These are phyloP conservation scores for Talaromyces sp. DNA, from an alignment of 2,329 filamentous ascomycete genomes.

Conservation along the genomic window DNA sequence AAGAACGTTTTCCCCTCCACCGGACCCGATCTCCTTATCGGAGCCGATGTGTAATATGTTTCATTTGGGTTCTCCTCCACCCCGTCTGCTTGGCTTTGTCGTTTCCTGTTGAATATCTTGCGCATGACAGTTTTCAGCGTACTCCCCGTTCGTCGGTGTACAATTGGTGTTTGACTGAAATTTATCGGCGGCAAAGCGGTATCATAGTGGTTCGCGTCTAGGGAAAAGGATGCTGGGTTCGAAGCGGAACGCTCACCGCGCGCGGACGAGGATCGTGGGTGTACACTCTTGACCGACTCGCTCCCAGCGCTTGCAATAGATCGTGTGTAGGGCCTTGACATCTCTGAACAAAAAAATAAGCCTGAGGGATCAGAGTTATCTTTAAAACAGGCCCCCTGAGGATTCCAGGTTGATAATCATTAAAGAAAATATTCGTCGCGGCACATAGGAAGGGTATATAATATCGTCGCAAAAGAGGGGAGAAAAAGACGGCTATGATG, in stretches of 20 bases:
- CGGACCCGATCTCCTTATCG: conserved; percentile 15
- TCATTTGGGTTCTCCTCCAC: conserved; percentile 29
- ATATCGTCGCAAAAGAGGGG: conserved; percentile 16
- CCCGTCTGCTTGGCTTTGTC: conserved; percentile 36
- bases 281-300: conserved; percentile 17
- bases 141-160: conserved; percentile 44
- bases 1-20: conserved; percentile 24
- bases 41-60: conserved; percentile 15
- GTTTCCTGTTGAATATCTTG: conserved; percentile 46
- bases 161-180: conserved; percentile 25
- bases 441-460: conserved; percentile 15
- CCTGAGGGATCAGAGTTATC: not conserved
- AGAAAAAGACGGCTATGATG: not conserved
- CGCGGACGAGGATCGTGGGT: conserved; percentile 12
- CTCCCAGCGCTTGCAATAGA: conserved; percentile 26
- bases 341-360: conserved; percentile 4
- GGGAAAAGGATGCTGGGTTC: conserved; percentile 13
- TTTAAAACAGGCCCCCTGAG: not conserved
- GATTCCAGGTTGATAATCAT: conserved; percentile 17
- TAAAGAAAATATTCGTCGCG: conserved; percentile 20
- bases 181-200: conserved; percentile 36
- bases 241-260: conserved; percentile 21
- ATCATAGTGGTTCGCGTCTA: conserved; percentile 25
- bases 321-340: conserved; percentile 17
- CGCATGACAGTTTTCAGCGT: conserved; percentile 49